Conservation (phyloP, 257 asterid species). For the Leptodermis oblonga region DNA sequence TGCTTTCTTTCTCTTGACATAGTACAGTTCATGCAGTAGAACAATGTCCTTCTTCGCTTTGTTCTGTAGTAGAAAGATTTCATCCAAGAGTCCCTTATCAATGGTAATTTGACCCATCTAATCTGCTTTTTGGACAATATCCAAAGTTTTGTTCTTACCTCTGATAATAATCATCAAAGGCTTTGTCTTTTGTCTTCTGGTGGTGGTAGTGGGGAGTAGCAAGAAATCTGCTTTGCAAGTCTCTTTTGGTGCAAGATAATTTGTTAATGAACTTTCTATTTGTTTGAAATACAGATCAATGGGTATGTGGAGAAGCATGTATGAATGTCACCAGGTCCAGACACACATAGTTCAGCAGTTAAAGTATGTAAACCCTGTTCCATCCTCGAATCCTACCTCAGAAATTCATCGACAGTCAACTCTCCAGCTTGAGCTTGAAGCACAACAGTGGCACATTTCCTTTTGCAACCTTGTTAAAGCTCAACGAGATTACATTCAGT, state of each 20-base stretch:
- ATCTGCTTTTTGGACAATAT: background rate
- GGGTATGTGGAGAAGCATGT: conserved; percentile 99
- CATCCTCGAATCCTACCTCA: conserved; percentile 63
- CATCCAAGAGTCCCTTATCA: background rate
- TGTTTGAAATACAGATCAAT: conserved; percentile 41
- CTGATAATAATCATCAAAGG: too few species aligned
- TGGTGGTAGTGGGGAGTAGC: background rate
- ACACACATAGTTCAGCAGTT: conserved; percentile 93
- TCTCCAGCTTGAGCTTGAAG: conserved; percentile 95
- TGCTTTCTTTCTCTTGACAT: background rate
- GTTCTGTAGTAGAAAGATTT: background rate
- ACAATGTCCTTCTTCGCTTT: background rate
- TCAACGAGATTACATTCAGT: conserved; percentile 78
- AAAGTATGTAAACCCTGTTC: conserved; percentile 60
- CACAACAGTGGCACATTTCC: conserved; percentile 90
- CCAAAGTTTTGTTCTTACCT: background rate
- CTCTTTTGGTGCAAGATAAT: background rate
- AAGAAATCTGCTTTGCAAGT: background rate
- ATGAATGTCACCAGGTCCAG: conserved; percentile 93
- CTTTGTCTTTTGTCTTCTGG: too few species aligned
- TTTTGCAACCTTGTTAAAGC: conserved; percentile 82
- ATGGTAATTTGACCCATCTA: background rate
- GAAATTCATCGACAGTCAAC: conserved; percentile 92
- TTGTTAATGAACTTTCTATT: background rate
- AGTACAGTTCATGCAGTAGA: background rate